Base-by-base conservation (phyloP, 2,329 filamentous ascomycete species). In the Exophiala alcalophila region DNA sequence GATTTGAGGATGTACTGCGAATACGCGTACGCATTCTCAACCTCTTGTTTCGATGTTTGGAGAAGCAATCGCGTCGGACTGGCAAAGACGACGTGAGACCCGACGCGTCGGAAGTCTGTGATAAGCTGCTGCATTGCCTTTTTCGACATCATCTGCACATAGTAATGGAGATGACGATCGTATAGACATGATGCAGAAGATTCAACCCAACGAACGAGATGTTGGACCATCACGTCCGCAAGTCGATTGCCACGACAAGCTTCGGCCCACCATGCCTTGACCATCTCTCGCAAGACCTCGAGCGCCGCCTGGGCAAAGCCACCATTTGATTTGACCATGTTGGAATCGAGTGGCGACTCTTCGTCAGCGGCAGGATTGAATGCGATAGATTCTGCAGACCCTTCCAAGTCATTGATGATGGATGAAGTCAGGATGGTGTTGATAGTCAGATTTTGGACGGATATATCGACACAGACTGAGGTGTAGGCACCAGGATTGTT, bases 61-160 rank as follows among this genome's bases (percentile, higher is more conserved):
- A 99, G 74, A 7, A 99, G 76, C 12, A 99, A 73, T 8, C 91
- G 80, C 55, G 91, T 94, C 4, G 91, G 78, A 58, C 83, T 94
- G 27, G 92, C 94, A 64, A 94, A 97, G n/a, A 99, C 80, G 15
- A 98, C 83, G 56, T 96, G 88, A 0, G 89, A 96, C 2, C 92
- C 92, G 2, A 98, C 91, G 8, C 91, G 83, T 47, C 89, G 82
- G 69, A 98, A 98, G 61, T 98, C 92, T 0, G 84, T 86, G 85
- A 98, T 95, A 24, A 99, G 78, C 65, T 97, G 91, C 60, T 96
- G 86, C 54, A 98, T 86, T 0, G 94, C 92, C 65, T 98, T 98
- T 54, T 87, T 85, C 23, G 89, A 95, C 84, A 98, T 94, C 80
- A 96, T 92, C 64, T 96, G 91, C 40, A 99, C 90, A 59, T 98